These are phyloP conservation scores for Allomyces macrogynus DNA, from an alignment of 192 early-diverging fungal genomes.

Conservation along the genomic window DNA sequence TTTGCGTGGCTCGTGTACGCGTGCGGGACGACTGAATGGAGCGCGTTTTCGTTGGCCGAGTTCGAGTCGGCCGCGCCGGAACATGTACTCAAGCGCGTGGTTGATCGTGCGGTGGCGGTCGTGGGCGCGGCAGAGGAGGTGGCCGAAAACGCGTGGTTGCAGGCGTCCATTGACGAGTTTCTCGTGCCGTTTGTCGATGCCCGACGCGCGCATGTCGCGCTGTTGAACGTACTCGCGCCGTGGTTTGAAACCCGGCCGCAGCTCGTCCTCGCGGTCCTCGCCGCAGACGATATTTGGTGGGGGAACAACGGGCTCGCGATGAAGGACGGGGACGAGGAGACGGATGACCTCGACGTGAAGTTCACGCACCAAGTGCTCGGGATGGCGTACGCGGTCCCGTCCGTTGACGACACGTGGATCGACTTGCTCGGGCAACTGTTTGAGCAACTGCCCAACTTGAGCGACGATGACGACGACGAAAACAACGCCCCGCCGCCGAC, in stretches of 20 bases:
- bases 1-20: too few species aligned
- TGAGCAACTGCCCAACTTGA: background rate
- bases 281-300: background rate
- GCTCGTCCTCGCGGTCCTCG: background rate
- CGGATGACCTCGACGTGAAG: background rate
- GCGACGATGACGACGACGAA: background rate
- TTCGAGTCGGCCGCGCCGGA: too few species aligned
- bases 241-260: background rate
- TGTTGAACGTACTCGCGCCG: background rate
- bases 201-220: background rate
- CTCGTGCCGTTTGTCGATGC: background rate
- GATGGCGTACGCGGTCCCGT: background rate
- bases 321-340: background rate
- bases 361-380: background rate
- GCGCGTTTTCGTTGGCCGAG: too few species aligned
- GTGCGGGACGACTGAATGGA: too few species aligned
- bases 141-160: too few species aligned
- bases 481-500: background rate
- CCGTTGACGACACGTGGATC: background rate
- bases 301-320: background rate
- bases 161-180: background rate
- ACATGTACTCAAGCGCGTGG: too few species aligned
- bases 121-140: too few species aligned
- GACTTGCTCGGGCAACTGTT: background rate
- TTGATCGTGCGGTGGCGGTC: too few species aligned